Evolutionary conservation across 345 rosid species (phyloP).

Genomic region (Aquilaria malaccensis): DNA sequence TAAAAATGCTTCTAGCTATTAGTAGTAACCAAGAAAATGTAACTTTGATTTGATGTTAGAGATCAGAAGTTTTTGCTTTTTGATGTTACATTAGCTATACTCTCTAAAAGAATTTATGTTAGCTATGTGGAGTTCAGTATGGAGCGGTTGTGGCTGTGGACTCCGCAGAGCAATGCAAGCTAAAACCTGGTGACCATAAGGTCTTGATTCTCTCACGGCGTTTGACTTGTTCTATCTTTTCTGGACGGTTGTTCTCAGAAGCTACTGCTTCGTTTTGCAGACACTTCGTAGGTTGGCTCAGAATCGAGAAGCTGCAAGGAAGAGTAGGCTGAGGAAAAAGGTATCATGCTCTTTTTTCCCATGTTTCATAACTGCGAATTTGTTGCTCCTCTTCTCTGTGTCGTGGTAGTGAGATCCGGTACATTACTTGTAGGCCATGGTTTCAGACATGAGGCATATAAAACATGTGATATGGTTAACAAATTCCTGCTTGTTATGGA

Average conservation of each 20-base stretch:
- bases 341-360: constrained; percentile 25
- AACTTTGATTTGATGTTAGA: no score
- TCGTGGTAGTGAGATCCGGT: background rate
- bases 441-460: no score
- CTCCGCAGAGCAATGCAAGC: constrained; percentile 55
- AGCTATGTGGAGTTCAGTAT: constrained; percentile 26
- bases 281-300: constrained; percentile 80
- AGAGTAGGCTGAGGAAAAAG: constrained; percentile 85
- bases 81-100: constrained; percentile 26
- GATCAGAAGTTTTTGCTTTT: background rate
- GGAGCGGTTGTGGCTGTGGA: constrained; percentile 40
- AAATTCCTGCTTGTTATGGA: background rate
- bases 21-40: no score
- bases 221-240: background rate
- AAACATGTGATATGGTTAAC: no score
- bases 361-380: background rate
- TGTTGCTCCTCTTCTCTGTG: background rate
- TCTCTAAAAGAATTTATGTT: no score
- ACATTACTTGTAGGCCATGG: no score
- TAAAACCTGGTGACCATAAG: constrained; percentile 57
- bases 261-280: constrained; percentile 23
- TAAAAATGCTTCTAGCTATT: no score
- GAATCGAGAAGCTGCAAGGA: constrained; percentile 96
- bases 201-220: constrained; percentile 20
- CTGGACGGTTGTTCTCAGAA: background rate